These are phyloP conservation scores for Gossypium mustelinum DNA, from an alignment of 345 rosid species.

Conservation along the genomic window DNA sequence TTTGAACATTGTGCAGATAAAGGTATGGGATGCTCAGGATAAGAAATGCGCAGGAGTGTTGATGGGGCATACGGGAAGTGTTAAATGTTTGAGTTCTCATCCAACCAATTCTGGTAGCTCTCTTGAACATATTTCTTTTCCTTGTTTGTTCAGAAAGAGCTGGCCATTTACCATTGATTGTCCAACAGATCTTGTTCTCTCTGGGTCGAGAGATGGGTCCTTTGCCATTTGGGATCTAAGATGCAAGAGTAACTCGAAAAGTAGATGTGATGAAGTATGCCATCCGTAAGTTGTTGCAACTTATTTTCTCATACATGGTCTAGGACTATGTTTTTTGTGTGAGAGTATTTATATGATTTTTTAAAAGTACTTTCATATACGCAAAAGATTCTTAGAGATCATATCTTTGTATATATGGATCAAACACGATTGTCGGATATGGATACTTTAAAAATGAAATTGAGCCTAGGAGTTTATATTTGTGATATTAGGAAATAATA, in stretches of 20 bases:
- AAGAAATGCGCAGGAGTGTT: conserved; percentile 55
- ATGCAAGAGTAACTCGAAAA: conserved; percentile 42
- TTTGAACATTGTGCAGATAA: conserved; percentile 45
- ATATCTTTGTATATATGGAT: neutral
- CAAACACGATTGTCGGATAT: neutral
- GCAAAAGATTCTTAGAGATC: neutral
- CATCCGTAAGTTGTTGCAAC: conserved; percentile 35
- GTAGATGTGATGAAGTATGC: conserved; percentile 31
- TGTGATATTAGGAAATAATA: conserved; percentile 2
- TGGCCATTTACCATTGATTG: neutral
- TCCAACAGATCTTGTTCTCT: conserved; percentile 62
- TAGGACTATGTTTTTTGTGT: neutral
- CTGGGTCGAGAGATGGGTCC: conserved; percentile 95
- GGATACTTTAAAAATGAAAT: neutral
- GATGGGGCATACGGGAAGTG: conserved; percentile 75
- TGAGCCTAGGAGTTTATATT: neutral
- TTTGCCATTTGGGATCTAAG: conserved; percentile 92
- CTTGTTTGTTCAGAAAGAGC: neutral
- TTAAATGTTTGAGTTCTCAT: conserved; percentile 77
- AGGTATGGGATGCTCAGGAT: conserved; percentile 72
- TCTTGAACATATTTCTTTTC: neutral
- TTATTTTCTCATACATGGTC: neutral
- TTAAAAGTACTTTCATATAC: neutral
- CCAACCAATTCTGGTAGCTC: conserved; percentile 65
- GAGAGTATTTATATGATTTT: neutral